Evolutionary conservation across 2,329 filamentous ascomycete species (phyloP), one percentile per base, ranked within the genome.

Genomic region (Periconia macrospinosa): DNA sequence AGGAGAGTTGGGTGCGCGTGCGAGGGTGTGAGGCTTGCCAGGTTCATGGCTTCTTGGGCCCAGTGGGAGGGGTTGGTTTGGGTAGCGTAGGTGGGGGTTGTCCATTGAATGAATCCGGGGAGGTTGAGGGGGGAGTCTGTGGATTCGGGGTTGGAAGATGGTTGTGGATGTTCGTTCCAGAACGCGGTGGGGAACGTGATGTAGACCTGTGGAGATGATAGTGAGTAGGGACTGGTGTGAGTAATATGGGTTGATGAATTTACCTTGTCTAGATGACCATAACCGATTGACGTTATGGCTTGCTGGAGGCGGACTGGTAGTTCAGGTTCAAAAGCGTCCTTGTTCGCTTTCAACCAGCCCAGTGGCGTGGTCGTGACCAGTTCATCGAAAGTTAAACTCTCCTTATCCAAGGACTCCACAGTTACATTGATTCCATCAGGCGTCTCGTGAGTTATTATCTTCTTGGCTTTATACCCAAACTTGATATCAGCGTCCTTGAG

Each of bases 1-100:
- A 96, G 83, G 3, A 96, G 81, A 0, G 91, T 95, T 8, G 92
- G 89, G 55, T 96, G 91, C 0, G 87, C 81, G 47, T 78, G 79
- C 0, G 67, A 62, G 0, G 27, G 30, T 1, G 83, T 80, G 2
- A 95, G 79, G 1, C 87, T 85, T 41, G 88, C 86, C 19, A 96
- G 82, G 53, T 93, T 92, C 53, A 95, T 80, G 49, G 86, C 83
- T 75, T 93, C 88, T 71, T 91, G 88, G 57, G 86, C 84, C 90
- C 90, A 94, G 55, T 79, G 74, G 6, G 80, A 63, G 1, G 85
- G 83, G 60, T 89, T 88, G 1, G 84, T 82, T 47, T 82, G 75
- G 0, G 77, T 57, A 0, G 86, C 82, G 69, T 96, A 95, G 1
- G 68, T 73, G 2, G 91, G 91, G 0, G 85, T 76, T 35, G 92